phyloP scores from a whole-genome alignment of 2,329 filamentous ascomycete genomes.

The Penicillium italicum region DNA sequence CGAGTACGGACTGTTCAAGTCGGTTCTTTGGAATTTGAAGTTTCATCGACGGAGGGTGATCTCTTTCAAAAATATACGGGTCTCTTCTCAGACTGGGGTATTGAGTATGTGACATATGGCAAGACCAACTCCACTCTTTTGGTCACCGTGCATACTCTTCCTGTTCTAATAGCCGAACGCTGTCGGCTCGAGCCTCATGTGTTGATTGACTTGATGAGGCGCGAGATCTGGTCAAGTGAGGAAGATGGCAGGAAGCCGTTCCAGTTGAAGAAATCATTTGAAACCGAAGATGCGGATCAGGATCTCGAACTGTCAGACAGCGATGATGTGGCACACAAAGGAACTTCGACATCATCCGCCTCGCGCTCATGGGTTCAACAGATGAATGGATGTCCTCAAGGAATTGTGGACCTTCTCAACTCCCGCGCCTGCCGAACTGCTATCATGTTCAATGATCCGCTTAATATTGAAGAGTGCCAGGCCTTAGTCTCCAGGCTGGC shows the following conservation, averaged over 20 bases:
- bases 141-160: slow-evolving; percentile 59
- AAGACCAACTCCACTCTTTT: slow-evolving; percentile 9
- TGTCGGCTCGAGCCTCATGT: slow-evolving; percentile 70
- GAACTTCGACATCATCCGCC: background rate
- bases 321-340: background rate
- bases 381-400: slow-evolving; percentile 67
- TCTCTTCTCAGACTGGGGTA: slow-evolving; percentile 71
- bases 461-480: slow-evolving; percentile 39
- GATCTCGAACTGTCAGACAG: background rate
- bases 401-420: slow-evolving; percentile 63
- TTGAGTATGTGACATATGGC: slow-evolving; percentile 55
- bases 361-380: slow-evolving; percentile 53
- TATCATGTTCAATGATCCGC: slow-evolving; percentile 51
- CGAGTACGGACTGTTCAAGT: slow-evolving; percentile 26
- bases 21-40: slow-evolving; percentile 59
- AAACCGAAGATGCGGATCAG: background rate
- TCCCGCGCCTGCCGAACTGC: slow-evolving; percentile 49
- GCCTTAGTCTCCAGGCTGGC: slow-evolving; percentile 39
- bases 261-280: slow-evolving; percentile 6
- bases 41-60: slow-evolving; percentile 58
- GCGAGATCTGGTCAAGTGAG: slow-evolving; percentile 66
- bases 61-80: slow-evolving; percentile 54
- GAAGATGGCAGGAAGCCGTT: slow-evolving; percentile 38
- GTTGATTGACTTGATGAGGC: slow-evolving; percentile 68
- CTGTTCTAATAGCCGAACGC: slow-evolving; percentile 69